phyloP scores from a whole-genome alignment of 176 grass and related monocot genomes.

The Eleusine coracana region DNA sequence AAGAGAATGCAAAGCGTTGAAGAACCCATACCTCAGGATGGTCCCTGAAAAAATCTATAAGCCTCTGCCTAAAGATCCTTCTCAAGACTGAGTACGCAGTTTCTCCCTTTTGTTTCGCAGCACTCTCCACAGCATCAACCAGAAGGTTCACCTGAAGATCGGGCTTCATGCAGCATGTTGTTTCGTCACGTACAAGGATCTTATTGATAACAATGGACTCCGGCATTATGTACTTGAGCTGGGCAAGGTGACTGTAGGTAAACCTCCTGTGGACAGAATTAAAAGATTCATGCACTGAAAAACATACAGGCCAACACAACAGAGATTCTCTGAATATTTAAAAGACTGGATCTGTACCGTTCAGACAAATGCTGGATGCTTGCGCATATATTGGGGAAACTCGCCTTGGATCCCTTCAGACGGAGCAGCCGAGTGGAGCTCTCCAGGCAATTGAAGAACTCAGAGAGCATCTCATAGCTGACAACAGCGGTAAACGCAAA shows the following conservation, averaged over 20 bases:
- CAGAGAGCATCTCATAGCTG: slow-evolving; percentile 79
- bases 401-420: slow-evolving; percentile 64
- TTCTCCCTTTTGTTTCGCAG: slow-evolving; percentile 61
- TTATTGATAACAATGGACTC: slow-evolving; percentile 75
- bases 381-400: slow-evolving; percentile 70
- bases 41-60: slow-evolving; percentile 65
- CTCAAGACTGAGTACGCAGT: slow-evolving; percentile 62
- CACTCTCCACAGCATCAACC: slow-evolving; percentile 41
- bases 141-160: slow-evolving; percentile 75
- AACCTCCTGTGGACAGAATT: slow-evolving; percentile 60
- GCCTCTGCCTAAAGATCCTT: slow-evolving; percentile 73
- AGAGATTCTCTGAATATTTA: background rate
- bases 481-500: background rate
- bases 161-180: slow-evolving; percentile 84
- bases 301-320: background rate
- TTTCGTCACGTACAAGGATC: slow-evolving; percentile 66
- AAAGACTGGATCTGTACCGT: slow-evolving; percentile 36
- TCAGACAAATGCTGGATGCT: slow-evolving; percentile 70
- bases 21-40: slow-evolving; percentile 69
- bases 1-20: background rate
- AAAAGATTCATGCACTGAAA: background rate
- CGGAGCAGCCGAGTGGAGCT: slow-evolving; percentile 74
- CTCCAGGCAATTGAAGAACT: slow-evolving; percentile 86
- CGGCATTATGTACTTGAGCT: slow-evolving; percentile 81
- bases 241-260: slow-evolving; percentile 72